Evolutionary conservation across 139 green algal genomes (phyloP), one percentile per base, ranked within the genome.

Genomic region (Micromonas pusilla): DNA sequence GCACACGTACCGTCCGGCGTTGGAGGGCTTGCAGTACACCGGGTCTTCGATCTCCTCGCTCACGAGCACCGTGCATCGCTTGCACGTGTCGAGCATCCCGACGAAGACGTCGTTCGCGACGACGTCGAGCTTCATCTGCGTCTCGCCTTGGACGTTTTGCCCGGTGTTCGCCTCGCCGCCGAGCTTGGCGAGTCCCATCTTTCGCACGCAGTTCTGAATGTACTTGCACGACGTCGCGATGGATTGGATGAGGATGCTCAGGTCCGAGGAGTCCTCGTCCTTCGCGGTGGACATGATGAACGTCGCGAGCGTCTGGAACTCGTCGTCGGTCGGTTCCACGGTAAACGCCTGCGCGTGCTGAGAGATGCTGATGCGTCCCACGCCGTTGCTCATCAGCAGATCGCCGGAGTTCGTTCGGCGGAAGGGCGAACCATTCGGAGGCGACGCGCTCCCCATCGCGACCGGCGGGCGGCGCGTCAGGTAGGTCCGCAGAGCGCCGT

Each of bases 111-210:
- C 91, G 85, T 99, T 98, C 72, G 94, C 97, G 54, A 98, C 86
- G 0, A 99, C 93, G 76, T 99, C 95, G 81, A 99, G 91, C 91
- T 99, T 99, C 89, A 98, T 98, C 91, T 99, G 95, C 85, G 98
- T 93, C 90, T 99, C 95, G 23, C 95, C 95, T 87, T 88, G 82
- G 1, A 84, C 70, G 57, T 88, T 88, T 52, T 26, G 13, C 65
- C n/a, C 4, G 45, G 9, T 16, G 26, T 26, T 26, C 23, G 36
- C 38, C 30, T 72, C 38, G 26, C 65, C 65, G 45, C 45, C 16
- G 45, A 57, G 45, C 9, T 57, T 57, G 9, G 45, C 45, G 45
- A 57, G 45, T 23, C 45, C 45, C 9, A 57, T 9, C 45, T 57
- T 57, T 57, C 45, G 45, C 9, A 57, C 45, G 45, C 45, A 57